Base-by-base conservation (phyloP, 441 rosid genomes). In the Syzygium syzygioides region DNA sequence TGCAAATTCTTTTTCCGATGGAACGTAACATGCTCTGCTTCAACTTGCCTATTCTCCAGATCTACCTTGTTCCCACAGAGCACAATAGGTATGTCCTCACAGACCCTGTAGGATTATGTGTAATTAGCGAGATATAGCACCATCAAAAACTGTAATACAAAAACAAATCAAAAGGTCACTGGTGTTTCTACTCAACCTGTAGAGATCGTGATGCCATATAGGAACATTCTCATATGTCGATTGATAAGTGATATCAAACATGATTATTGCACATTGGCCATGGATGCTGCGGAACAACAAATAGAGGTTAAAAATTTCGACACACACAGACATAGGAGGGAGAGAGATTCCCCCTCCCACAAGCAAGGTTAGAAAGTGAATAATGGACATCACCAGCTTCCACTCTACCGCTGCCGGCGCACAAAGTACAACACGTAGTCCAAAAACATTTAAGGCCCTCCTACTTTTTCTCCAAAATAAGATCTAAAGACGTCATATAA, bases 11-110 rank as follows among this genome's bases (percentile, higher is more conserved):
- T 89, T 79, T 1, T 89, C 79, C 86, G 30, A 55, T 11, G 7
- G 86, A 56, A 86, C 0, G 88, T 89, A 48, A 89, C 6, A 30
- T 89, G 90, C 90, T 25, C 71, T 66, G 90, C 90, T 66, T 89
- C 28, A 9, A 89, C 88, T 30, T 86, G 90, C 87, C 90, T 56
- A 55, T 86, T 89, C 90, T 89, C 1, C 56, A 1, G 86, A 71
- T 89, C 90, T 34, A 89, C 90, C 88, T 89, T 89, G 90, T 89
- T 89, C 2, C 88, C 90, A 14, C 90, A 89, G 14, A 89, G 52
- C 55, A 89, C 90, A n/a, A 86, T 71, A 5, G 90, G 90, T 28
- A 88, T 88, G 50, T 86, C 56, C 87, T 88, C 88, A 64, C 90
- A 88, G 86, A 71, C 86, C 87, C 87, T 86, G 20, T 28, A 23